A percentile compares a stretch with the other conserved stretches of the same genome.
phyloP scores from a whole-genome alignment of 768 basidiomycete genomes.

The Glaciozyma antarctica region DNA sequence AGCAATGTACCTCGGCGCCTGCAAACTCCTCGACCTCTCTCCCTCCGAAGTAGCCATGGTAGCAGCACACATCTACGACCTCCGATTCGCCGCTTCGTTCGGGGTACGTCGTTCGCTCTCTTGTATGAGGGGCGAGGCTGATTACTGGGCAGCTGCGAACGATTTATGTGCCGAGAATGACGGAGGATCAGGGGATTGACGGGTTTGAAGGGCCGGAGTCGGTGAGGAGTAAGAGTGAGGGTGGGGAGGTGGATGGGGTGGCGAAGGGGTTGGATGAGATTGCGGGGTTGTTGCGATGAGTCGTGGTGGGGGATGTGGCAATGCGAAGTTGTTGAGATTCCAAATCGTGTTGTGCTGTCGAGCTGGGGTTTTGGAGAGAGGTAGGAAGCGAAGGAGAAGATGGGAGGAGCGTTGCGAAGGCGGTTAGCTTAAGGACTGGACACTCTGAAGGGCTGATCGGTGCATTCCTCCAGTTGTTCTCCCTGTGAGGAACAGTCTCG shows the following conservation, averaged over 20 bases:
- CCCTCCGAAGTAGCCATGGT: background rate
- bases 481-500: too few species aligned
- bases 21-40: constrained; percentile 2
- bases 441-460: too few species aligned
- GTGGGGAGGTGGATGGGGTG: background rate
- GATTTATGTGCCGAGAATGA: background rate
- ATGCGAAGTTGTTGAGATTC: too few species aligned
- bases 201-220: background rate
- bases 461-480: too few species aligned
- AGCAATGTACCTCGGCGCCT: constrained; percentile 20
- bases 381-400: too few species aligned
- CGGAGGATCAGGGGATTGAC: background rate
- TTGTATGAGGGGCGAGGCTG: background rate
- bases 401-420: too few species aligned
- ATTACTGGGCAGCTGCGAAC: background rate
- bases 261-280: background rate
- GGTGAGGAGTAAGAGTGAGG: background rate
- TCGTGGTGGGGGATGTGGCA: too few species aligned
- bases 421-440: too few species aligned
- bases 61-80: background rate
- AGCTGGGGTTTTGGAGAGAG: too few species aligned
- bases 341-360: too few species aligned
- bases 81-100: background rate
- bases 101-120: background rate
- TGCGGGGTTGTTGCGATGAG: too few species aligned